Base-by-base conservation (phyloP, 139 green algal species). In the Micractinium conductrix region DNA sequence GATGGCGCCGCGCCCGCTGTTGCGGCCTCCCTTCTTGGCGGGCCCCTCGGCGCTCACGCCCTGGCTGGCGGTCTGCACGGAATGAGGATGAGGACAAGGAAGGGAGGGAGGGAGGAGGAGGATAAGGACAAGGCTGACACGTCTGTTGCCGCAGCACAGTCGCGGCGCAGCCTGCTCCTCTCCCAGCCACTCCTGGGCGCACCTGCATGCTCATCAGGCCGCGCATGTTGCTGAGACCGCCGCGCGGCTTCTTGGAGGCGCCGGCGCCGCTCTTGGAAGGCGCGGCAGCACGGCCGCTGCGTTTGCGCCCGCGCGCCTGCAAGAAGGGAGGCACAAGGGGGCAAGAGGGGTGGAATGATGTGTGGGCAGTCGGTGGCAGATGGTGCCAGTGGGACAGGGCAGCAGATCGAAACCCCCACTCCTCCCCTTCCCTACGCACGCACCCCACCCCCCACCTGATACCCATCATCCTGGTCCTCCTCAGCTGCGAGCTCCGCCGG, bases 201-300 rank as follows among this genome's bases (percentile, higher is more conserved):
- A 68, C 76, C 76, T 82, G 76, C 76, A 82, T 82, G 76, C 76
- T 82, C 58, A 69, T 53, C 37, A 81, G 75, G 70, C 75, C 48
- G 45, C 74, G 74, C 35, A 44, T 70, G 74, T 37, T 37, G 35
- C 74, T 50, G 9, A 37, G 10, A 7, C 74, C 74, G 24, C 76
- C 76, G 4, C 76, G 76, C 2, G 76, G 58, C 76, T 82, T 82
- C 76, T 82, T 82, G 37, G 53, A 53, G 30, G 30, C n/a, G 43
- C 42, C 45, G 4, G 35, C 33, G 35, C 37, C 33, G 35, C 37
- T 55, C 55, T 73, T 82, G 76, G 48, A 30, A 38, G n/a, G n/a
- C n/a, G 76, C 14, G 21, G 42, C 33, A 3, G 58, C n/a, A 26
- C 76, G 76, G 33, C 76, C 76, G 58, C 76, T 82, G 76, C 76